Evolutionary conservation across 2,329 filamentous ascomycete species (phyloP), one percentile per base, ranked within the genome.

Genomic region (Pseudogymnoascus sp.): DNA sequence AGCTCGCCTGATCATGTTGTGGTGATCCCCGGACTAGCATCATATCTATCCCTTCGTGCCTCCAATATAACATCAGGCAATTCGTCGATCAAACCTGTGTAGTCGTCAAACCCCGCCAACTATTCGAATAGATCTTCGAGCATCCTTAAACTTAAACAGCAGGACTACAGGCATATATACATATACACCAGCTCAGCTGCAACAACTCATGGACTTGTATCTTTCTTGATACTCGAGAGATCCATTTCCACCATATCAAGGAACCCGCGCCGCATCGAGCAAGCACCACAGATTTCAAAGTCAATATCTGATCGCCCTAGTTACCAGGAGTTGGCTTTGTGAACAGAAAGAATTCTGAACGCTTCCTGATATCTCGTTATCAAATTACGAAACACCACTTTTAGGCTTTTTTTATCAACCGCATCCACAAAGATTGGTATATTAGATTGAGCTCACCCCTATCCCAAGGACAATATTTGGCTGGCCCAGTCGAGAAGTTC

Each of bases 21-120:
- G 50, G 50, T 56, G 50, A 35, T 56, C 28, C 50, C 28, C 28
- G 3, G 28, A 56, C 28, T 33, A 56, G 16, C 50, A 56, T 56
- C 50, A 56, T 56, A 56, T 56, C 50, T 56, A 56, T 56, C 50
- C 50, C 50, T 33, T 56, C 28, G n/a, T 35, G 16, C 50, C 28
- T 56, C 50, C 50, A 56, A 56, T 56, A 56, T 56, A 33, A 56
- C 50, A 56, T 56, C 28, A 56, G 50, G 50, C 50, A 33, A 56
- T 56, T 56, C 50, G 50, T 35, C 50, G 50, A 56, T 56, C 50
- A 56, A 56, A 56, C 50, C 4, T 56, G 50, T 56, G 28, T 14
- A 56, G 11, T 56, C 28, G 50, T 56, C 50, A 33, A 31, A 33
- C 50, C 50, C 50, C 50, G 28, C 50, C 50, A 56, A 21, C 50